Conservation (phyloP, 78 protist species). For the Salpingoeca rosetta region DNA sequence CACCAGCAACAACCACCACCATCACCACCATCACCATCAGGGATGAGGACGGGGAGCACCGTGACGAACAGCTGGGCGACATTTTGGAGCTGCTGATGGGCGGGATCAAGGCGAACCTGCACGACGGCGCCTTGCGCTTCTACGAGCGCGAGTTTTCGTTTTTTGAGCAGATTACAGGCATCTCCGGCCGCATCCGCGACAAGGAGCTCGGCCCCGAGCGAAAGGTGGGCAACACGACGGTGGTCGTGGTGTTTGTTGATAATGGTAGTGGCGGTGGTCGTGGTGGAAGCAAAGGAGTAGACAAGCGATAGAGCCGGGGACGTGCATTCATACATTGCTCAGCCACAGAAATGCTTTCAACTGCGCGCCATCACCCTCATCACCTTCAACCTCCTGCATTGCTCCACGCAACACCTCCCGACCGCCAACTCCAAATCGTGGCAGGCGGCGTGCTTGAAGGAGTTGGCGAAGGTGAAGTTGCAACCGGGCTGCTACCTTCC, state of each 20-base stretch:
- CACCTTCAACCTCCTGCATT: too few relatives aligned
- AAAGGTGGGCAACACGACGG: slow-evolving; percentile 4
- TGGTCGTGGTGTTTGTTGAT: not conserved
- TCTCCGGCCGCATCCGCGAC: slow-evolving; percentile 72
- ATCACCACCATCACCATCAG: too few relatives aligned
- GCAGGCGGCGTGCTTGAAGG: slow-evolving; percentile 3
- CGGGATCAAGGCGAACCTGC: slow-evolving; percentile 26
- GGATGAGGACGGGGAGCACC: slow-evolving; percentile 28
- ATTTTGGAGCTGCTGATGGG: slow-evolving; percentile 23
- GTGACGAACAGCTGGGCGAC: slow-evolving; percentile 32
- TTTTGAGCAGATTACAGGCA: slow-evolving; percentile 52
- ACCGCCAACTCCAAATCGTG: not conserved
- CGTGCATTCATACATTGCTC: too few relatives aligned
- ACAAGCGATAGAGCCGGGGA: too few relatives aligned
- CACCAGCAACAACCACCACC: too few relatives aligned
- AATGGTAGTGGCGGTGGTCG: not conserved
- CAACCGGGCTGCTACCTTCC: slow-evolving; percentile 59
- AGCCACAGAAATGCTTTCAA: too few relatives aligned
- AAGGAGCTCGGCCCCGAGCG: slow-evolving; percentile 11
- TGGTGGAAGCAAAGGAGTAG: not conserved
- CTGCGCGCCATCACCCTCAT: too few relatives aligned
- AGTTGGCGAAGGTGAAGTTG: slow-evolving; percentile 11
- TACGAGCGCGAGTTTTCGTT: slow-evolving; percentile 67
- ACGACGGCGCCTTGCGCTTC: not conserved
- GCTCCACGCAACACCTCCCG: not conserved